These are phyloP conservation scores for Suhomyces kunorum DNA, from an alignment of 1,139 yeast species.

Conservation along the genomic window DNA sequence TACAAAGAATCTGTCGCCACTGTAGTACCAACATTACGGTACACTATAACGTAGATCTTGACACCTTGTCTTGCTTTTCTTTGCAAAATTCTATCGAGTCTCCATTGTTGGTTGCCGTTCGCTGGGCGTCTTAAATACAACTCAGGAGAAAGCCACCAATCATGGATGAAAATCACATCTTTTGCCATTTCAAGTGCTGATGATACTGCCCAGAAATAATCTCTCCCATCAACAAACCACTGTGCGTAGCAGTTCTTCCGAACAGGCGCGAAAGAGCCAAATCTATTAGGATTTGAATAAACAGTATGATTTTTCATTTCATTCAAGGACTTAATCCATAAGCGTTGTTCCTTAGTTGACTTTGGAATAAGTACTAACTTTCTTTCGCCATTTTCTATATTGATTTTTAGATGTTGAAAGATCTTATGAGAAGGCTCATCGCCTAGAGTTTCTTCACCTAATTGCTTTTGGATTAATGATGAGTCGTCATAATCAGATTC, in stretches of 20 bases:
- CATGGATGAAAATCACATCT: constrained; percentile 92
- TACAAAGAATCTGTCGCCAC: constrained; percentile 93
- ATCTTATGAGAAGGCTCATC: constrained; percentile 25
- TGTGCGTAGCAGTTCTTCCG: constrained; percentile 85
- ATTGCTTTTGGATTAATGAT: constrained; percentile 29
- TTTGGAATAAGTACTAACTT: constrained; percentile 72
- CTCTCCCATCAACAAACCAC: constrained; percentile 97
- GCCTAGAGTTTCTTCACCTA: constrained; percentile 26
- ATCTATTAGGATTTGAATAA: constrained; percentile 77
- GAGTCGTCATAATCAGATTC: constrained; percentile 52
- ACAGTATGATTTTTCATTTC: constrained; percentile 66
- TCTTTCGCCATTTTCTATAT: constrained; percentile 79
- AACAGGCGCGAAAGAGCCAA: constrained; percentile 90
- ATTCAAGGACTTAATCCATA: constrained; percentile 76
- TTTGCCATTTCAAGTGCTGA: constrained; percentile 91
- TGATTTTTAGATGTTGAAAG: constrained; percentile 54
- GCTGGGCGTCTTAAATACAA: constrained; percentile 91
- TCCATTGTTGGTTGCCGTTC: constrained; percentile 90
- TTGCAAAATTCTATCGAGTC: constrained; percentile 84
- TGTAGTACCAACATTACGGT: constrained; percentile 90
- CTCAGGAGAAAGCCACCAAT: constrained; percentile 99
- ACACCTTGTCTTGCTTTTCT: constrained; percentile 95
- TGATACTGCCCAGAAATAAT: constrained; percentile 94
- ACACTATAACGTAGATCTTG: constrained; percentile 88
- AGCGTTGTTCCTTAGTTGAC: constrained; percentile 66